Base-by-base conservation (phyloP, 495 filamentous ascomycete genomes). In the Aspergillus hancockii region DNA sequence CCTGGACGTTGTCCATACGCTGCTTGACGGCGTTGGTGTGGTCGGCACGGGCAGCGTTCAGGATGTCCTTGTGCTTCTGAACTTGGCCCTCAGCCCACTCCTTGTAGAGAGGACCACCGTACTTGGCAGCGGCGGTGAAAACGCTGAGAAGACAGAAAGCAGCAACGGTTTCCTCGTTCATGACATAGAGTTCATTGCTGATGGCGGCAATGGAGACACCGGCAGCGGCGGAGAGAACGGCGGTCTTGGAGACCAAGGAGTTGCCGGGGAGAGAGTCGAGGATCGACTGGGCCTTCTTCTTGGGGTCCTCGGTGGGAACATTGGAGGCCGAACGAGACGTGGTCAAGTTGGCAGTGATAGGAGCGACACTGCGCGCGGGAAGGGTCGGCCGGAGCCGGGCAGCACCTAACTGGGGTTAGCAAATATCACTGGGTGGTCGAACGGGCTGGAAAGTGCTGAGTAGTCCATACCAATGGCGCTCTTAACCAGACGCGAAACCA, bases 181-280 rank as follows among this genome's bases (percentile, higher is more conserved):
- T 82, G 73, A 99, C 91, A 76, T 97, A 99, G 81, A 98, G 88
- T 82, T 99, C 95, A 79, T 96, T 99, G 88, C 89, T 93, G 80
- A 99, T 92, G 69, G 94, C 95, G 70, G 92, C 94, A 68, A 96
- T 83, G 65, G 90, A 92, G 61, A 93, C 71, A 80, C 91, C 93
- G 72, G 95, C 91, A 58, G 87, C 88, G 58, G 91, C 92, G 67
- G 94, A 98, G 58, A 99, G 86, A 75, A 96, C 90, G 70, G 95
- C 95, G 62, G 91, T 92, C 86, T 98, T 99, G 75, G 91, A 92
- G 74, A 94, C 75, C 65, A 97, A 81, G 65, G 83, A 88, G 81
- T 82, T 90, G 67, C 93, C 89, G 65, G 92, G 90, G 47, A 99
- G 80, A 61, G 93, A 78, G 67, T 98, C 89, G 67, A 99, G 79